Conservation (phyloP, 805 yeast genomes). For the Saccharomycopsis fodiens region DNA sequence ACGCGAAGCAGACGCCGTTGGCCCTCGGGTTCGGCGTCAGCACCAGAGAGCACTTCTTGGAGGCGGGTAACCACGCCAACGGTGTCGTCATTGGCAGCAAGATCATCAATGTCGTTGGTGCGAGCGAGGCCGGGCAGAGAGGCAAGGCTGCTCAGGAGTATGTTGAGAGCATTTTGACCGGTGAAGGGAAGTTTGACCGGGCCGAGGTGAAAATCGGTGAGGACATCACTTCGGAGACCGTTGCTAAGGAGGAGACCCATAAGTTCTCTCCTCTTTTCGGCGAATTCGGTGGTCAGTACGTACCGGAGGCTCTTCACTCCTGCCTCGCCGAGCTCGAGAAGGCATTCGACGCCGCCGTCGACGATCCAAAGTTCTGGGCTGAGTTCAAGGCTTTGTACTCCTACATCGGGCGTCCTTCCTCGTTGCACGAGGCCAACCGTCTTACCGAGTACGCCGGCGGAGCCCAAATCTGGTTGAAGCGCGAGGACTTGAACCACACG, state of each 20-base stretch:
- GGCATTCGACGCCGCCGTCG: conserved; percentile 81
- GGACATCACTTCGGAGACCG: conserved; percentile 21
- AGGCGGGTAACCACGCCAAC: conserved; percentile 76
- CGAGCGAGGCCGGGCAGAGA: conserved; percentile 52
- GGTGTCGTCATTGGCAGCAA: conserved; percentile 96
- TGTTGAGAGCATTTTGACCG: conserved; percentile 61
- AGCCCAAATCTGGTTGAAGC: conserved; percentile 92
- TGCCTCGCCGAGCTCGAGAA: conserved; percentile 84
- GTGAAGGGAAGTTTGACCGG: conserved; percentile 34
- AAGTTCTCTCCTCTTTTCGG: conserved; percentile 78
- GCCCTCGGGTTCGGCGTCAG: conserved; percentile 96
- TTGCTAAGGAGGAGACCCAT: conserved; percentile 49
- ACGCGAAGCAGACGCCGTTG: conserved; percentile 69
- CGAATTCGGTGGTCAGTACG: conserved; percentile 97
- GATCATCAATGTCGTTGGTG: conserved; percentile 62
- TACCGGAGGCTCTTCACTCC: conserved; percentile 91
- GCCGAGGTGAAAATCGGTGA: conserved; percentile 28
- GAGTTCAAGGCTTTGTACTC: conserved; percentile 79
- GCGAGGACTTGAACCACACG: conserved; percentile 91
- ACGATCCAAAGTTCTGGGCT: conserved; percentile 90
- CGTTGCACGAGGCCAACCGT: conserved; percentile 85
- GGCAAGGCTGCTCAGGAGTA: conserved; percentile 54
- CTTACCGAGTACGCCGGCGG: conserved; percentile 89
- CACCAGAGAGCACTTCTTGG: conserved; percentile 80
- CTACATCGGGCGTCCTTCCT: conserved; percentile 95